Evolutionary conservation across 805 yeast species (phyloP).

Genomic region (Candida khao-thaluensis): DNA sequence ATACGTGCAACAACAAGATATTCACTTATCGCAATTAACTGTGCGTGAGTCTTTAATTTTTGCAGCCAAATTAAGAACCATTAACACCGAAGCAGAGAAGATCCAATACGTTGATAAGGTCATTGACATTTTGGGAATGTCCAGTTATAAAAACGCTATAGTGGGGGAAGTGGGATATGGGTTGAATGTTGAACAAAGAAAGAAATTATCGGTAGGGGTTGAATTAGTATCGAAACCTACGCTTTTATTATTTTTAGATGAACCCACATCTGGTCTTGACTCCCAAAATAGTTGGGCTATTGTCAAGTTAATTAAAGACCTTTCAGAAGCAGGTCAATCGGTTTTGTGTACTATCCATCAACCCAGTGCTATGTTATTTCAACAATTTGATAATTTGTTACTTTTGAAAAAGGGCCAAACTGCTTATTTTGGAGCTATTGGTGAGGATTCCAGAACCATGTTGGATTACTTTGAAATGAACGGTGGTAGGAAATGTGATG

Average conservation of each 20-base stretch:
- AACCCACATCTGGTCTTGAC: conserved; percentile 62
- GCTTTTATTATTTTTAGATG: conserved; percentile 57
- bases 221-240: conserved; percentile 73
- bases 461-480: conserved; percentile 63
- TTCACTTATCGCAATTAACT: conserved; percentile 65
- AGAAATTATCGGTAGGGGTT: conserved; percentile 78
- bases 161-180: conserved; percentile 53
- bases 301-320: conserved; percentile 44
- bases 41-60: conserved; percentile 72
- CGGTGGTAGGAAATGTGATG: conserved; percentile 52
- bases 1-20: conserved; percentile 80
- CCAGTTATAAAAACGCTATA: conserved; percentile 65
- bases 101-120: conserved; percentile 42
- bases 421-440: conserved; percentile 79
- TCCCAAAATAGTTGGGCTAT: conserved; percentile 57
- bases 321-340: conserved; percentile 59
- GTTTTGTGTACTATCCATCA: conserved; percentile 57
- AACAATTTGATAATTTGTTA: conserved; percentile 25
- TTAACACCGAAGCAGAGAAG: conserved; percentile 40
- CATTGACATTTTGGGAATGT: conserved; percentile 58
- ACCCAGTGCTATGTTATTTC: conserved; percentile 50
- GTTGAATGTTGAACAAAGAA: conserved; percentile 57
- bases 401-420: conserved; percentile 43
- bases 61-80: conserved; percentile 65
- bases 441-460: conserved; percentile 55